Conservation (phyloP, 352 stramenopile genomes). For the Phytopythium montanum region DNA sequence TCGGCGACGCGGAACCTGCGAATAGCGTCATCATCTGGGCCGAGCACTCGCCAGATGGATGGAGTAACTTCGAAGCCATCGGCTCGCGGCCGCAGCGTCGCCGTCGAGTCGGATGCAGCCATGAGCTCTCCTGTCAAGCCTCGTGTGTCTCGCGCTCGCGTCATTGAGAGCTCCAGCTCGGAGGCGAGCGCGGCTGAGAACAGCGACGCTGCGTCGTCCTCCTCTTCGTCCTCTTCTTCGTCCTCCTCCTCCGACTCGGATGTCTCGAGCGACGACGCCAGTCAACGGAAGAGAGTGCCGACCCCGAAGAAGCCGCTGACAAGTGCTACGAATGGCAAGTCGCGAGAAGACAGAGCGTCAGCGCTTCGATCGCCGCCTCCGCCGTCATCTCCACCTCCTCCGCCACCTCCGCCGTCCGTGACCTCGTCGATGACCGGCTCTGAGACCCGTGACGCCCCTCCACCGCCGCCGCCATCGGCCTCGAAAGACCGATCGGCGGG, state of each 20-base stretch:
- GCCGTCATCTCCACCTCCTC: constrained; percentile 20
- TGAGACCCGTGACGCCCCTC: constrained; percentile 3
- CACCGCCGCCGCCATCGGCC: constrained; percentile 17
- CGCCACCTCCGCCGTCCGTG: constrained; percentile 17
- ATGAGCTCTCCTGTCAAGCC: constrained; percentile 13
- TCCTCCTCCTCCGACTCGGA: constrained; percentile 34
- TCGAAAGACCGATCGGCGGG: neutral
- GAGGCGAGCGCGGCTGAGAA: constrained; percentile 37
- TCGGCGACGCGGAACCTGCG: neutral
- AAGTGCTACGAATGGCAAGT: constrained; percentile 5
- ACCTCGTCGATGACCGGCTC: constrained; percentile 1
- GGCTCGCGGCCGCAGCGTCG: constrained; percentile 17
- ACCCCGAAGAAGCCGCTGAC: constrained; percentile 8
- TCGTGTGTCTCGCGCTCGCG: constrained; percentile 26
- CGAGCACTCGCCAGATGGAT: neutral
- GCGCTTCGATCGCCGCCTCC: constrained; percentile 7
- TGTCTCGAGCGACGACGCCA: constrained; percentile 25
- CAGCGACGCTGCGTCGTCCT: constrained; percentile 8
- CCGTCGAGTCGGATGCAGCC: neutral
- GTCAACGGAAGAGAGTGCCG: constrained; percentile 1
- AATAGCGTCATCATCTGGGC: neutral
- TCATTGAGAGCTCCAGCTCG: constrained; percentile 69
- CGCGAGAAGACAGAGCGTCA: neutral
- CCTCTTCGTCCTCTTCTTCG: constrained; percentile 9
- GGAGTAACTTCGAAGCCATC: neutral